Base-by-base conservation (phyloP, 208 protist species). In the Trypanosoma platydactyli region DNA sequence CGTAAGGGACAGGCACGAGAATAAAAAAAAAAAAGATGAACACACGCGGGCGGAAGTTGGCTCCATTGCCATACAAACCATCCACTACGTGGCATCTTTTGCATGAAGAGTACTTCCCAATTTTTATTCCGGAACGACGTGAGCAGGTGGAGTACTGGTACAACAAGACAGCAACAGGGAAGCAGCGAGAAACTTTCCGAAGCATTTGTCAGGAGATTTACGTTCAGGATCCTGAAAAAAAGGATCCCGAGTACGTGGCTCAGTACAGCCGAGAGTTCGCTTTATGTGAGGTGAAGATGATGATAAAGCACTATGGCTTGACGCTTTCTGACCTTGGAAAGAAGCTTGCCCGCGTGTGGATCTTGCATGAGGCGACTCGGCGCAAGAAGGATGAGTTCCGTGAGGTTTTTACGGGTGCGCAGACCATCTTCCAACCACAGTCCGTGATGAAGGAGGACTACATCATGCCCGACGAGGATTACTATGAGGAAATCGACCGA, bases 61-160 rank as follows among this genome's bases (percentile, higher is more conserved):
- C 80, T 52, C 57, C 75, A 29, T 71, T 83, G 62, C 71, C 77
- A 45, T 60, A 83, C 24, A 61, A 67, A 11, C 79, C 84, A 12
- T 93, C 86, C 15, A 72, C 60, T 12, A 68, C 64, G 20, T 96
- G 87, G 86, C 91, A 96, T 64, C 61, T 92, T n/a, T 90, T 96
- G 81, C 71, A 84, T 66, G 91, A 93, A 65, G 54, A 73, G 30
- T 96, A 92, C 59, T 63, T 84, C 48, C 64, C 69, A 9, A 68
- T 94, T 42, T 94, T 96, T 68, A 59, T 75, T 0, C 38, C 76
- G 0, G 60, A 73, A 25, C 55, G 45, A 24, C 73, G 71, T 5
- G 64, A 80, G 42, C 80, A 78, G 30, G 77, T 96, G 12, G 85
- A 96, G 79, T 84, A 84, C 56, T 96, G 91, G 88, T 96, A 96